A percentile compares a stretch with the other conserved stretches of the same genome.
phyloP scores from a whole-genome alignment of 2,329 filamentous ascomycete genomes.

The Westerdykella aurantiaca region DNA sequence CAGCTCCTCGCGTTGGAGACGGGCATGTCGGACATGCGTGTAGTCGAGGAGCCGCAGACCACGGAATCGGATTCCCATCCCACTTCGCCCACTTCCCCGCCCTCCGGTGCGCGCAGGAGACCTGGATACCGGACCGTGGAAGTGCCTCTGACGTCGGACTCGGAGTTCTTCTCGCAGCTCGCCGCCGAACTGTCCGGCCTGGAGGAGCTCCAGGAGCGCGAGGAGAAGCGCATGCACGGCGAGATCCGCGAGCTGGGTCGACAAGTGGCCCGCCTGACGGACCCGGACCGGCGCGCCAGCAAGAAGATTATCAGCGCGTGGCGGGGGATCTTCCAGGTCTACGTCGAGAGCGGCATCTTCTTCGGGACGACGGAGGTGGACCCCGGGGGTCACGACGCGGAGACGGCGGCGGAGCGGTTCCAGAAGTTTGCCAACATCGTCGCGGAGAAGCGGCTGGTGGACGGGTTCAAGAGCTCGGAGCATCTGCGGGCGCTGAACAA shows the following conservation, averaged over 20 bases:
- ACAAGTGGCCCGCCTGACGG: slow-evolving; percentile 59
- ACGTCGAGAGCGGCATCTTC: slow-evolving; percentile 73
- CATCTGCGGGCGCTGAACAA: slow-evolving; percentile 59
- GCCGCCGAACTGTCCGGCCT: slow-evolving; percentile 65
- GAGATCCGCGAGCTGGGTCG: slow-evolving; percentile 61
- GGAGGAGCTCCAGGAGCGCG: slow-evolving; percentile 60
- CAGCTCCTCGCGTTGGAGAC: slow-evolving; percentile 53
- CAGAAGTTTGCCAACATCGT: slow-evolving; percentile 68
- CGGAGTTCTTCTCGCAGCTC: slow-evolving; percentile 72
- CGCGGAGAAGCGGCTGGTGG: slow-evolving; percentile 52
- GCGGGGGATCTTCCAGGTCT: slow-evolving; percentile 76
- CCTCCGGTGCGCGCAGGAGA: slow-evolving; percentile 5
- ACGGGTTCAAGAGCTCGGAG: slow-evolving; percentile 58
- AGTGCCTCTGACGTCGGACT: slow-evolving; percentile 69
- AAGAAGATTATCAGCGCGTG: slow-evolving; percentile 64
- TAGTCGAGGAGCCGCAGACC: slow-evolving; percentile 21
- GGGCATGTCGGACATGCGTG: slow-evolving; percentile 36
- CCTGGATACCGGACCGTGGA: slow-evolving; percentile 51
- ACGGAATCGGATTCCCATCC: slow-evolving; percentile 10
- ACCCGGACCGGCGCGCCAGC: slow-evolving; percentile 58
- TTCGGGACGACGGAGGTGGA: slow-evolving; percentile 71
- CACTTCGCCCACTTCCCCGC: slow-evolving; percentile 2
- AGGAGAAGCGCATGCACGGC: slow-evolving; percentile 57
- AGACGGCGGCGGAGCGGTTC: slow-evolving; percentile 61
- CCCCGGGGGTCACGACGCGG: slow-evolving; percentile 61